These are phyloP conservation scores for Leccinum insolens DNA, from an alignment of 1,284 basidiomycete species.

Conservation along the genomic window DNA sequence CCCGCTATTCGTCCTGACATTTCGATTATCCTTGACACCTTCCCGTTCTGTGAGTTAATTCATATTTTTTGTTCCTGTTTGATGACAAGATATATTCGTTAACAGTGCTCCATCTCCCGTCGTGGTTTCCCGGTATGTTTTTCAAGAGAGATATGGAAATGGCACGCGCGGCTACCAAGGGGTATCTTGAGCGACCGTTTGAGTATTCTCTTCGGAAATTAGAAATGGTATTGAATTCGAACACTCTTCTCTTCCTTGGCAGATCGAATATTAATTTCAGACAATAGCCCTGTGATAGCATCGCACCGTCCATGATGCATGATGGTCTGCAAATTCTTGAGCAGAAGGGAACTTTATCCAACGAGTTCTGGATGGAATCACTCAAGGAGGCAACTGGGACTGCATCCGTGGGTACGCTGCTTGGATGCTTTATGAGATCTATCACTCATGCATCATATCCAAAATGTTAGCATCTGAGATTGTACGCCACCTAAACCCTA, in stretches of 20 bases:
- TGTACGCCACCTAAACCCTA: neutral
- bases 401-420: neutral
- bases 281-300: neutral
- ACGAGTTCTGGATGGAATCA: neutral
- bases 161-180: neutral
- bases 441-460: neutral
- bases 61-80: neutral
- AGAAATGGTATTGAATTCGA: neutral
- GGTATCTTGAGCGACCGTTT: neutral
- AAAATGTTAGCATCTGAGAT: neutral
- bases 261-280: neutral
- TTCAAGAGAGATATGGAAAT: constrained; percentile 20
- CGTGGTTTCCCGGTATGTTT: constrained; percentile 28
- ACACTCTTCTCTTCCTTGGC: neutral
- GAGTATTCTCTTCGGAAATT: constrained; percentile 10
- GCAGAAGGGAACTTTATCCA: neutral
- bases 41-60: constrained; percentile 7
- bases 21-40: neutral
- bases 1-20: constrained; percentile 9
- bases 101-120: constrained; percentile 15
- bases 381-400: neutral
- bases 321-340: neutral
- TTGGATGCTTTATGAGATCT: neutral
- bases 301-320: neutral
- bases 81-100: neutral